Base-by-base conservation (phyloP, 345 rosid species). In the Camelina sativa region DNA sequence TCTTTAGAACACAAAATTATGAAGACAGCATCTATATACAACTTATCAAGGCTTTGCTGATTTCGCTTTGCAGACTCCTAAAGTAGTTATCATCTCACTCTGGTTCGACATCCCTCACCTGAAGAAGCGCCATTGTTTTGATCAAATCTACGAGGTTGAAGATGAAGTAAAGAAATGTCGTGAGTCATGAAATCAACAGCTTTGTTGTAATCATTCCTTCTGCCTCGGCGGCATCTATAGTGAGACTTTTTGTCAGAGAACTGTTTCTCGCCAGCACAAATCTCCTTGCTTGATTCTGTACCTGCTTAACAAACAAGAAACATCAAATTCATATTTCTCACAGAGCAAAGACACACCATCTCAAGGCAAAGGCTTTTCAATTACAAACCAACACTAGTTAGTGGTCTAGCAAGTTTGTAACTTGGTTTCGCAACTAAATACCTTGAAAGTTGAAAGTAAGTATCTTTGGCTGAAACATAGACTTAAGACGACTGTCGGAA, bases 121-220 rank as follows among this genome's bases (percentile, higher is more conserved):
- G 57, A 52, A 7, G 20, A 48, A 48, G 3, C 0, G 11, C 8
- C 52, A 48, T 2, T 48, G 11, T 8, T 48, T 17, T 7, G 52
- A 48, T 7, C 22, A 8, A 16, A 48, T 47, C 52, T 47, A 16
- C 7, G 20, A 47, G 52, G 19, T 46, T 46, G 19, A 46, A 11
- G 56, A 52, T 52, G 56, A 20, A 11, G 56, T 52, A 5, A 52
- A 52, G 15, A 19, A 20, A 11, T 51, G 56, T 20, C 11, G 20
- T 20, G 13, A 51, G 15, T 20, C 30, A 52, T 20, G 56, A 30
- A 20, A 20, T 20, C 30, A 52, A 52, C 32, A 52, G 32, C n/a
- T 52, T 12, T 22, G n/a, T 52, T 52, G 57, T 52, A 52, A 52
- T 22, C 57, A 46, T 46, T 46, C 51, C 51, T 46, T 46, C 50